phyloP scores from a whole-genome alignment of 495 filamentous ascomycete genomes.

The Poronia punctata region DNA sequence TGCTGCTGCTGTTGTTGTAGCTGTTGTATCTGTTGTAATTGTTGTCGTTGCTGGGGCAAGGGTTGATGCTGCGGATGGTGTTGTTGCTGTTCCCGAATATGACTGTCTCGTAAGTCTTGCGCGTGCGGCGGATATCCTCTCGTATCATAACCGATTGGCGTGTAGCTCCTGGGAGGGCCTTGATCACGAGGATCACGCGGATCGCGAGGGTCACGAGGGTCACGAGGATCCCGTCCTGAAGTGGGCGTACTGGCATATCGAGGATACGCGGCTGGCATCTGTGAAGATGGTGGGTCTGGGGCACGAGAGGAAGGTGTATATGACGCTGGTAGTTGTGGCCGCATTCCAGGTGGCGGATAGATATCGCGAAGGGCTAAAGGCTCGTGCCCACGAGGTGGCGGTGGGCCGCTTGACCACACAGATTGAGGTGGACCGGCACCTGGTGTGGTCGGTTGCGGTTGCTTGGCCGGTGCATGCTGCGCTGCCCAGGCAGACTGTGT shows the following conservation, averaged over 20 bases:
- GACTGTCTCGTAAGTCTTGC: constrained; percentile 23
- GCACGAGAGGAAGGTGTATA: constrained; percentile 27
- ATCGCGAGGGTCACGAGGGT: no score
- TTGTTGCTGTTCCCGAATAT: constrained; percentile 24
- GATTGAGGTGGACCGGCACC: constrained; percentile 33
- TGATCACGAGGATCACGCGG: constrained; percentile 26
- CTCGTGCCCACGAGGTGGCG: constrained; percentile 29
- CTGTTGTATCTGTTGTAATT: constrained; percentile 22
- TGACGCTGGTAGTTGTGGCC: constrained; percentile 14
- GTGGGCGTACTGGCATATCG: constrained; percentile 24
- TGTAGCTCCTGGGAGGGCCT: constrained; percentile 25
- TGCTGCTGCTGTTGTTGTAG: no score
- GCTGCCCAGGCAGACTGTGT: constrained; percentile 37
- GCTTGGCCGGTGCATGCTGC: constrained; percentile 36
- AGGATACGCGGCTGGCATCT: constrained; percentile 19
- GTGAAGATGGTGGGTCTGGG: constrained; percentile 25
- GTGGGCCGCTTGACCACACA: constrained; percentile 27
- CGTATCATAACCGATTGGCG: constrained; percentile 22
- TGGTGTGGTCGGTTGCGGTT: constrained; percentile 27
- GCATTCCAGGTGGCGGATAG: constrained; percentile 29
- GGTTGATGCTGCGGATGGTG: constrained; percentile 21
- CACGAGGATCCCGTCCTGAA: constrained; percentile 25
- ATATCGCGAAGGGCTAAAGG: constrained; percentile 27
- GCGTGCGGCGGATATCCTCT: constrained; percentile 17
- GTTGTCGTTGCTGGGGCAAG: constrained; percentile 24